phyloP scores from a whole-genome alignment of 495 filamentous ascomycete species.

The Penicillium diatomitis region DNA sequence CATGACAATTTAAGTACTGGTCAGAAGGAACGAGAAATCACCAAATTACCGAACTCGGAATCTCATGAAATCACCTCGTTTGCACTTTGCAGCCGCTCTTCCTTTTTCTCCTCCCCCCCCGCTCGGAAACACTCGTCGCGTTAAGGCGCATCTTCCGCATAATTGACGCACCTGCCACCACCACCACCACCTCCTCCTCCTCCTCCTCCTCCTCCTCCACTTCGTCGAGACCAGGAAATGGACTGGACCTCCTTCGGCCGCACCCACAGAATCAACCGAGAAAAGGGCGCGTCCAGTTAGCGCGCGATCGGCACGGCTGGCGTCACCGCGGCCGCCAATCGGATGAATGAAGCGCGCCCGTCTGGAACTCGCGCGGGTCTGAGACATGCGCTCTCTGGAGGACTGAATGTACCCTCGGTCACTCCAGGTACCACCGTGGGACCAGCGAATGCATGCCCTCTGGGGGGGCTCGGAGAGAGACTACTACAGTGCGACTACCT shows the following conservation, averaged over 20 bases:
- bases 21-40: too few species aligned
- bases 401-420: too few species aligned
- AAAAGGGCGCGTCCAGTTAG: constrained; percentile 23
- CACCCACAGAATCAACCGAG: constrained; percentile 3
- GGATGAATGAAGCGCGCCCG: constrained; percentile 15
- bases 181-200: neutral
- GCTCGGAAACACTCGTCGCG: neutral
- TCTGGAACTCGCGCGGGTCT: constrained; percentile 17
- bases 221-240: neutral
- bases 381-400: constrained; percentile 13
- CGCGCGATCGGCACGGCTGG: constrained; percentile 38
- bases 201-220: neutral
- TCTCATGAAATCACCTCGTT: too few species aligned
- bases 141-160: too few species aligned
- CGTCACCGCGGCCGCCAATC: constrained; percentile 22
- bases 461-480: too few species aligned
- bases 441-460: too few species aligned
- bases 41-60: too few species aligned
- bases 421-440: too few species aligned
- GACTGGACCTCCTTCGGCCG: neutral
- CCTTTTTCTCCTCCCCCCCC: neutral
- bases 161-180: neutral
- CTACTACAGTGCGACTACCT: too few species aligned
- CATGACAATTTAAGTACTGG: too few species aligned
- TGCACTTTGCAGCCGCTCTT: too few species aligned